These are phyloP conservation scores for Nitzschia putrida DNA, from an alignment of 108 stramenopile species.

Conservation along the genomic window DNA sequence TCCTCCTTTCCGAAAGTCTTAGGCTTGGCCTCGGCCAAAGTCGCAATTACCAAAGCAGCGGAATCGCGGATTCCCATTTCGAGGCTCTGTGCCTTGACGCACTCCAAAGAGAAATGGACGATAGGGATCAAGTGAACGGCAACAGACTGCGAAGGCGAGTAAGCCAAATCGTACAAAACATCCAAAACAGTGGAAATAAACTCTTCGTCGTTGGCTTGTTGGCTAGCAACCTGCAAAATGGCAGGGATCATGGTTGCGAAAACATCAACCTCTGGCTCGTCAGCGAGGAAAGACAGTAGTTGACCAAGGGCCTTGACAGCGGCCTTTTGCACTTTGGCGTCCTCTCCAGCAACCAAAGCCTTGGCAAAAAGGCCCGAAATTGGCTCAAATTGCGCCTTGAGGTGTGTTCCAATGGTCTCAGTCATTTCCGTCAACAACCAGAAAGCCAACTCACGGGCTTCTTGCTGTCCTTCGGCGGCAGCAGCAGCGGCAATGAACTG, in stretches of 20 bases:
- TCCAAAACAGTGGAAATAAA: slow-evolving; percentile 78
- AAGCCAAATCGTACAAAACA: slow-evolving; percentile 86
- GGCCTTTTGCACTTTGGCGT: slow-evolving; percentile 75
- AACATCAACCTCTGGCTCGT: slow-evolving; percentile 71
- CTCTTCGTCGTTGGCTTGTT: slow-evolving; percentile 73
- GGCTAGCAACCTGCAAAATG: slow-evolving; percentile 81
- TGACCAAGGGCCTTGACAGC: slow-evolving; percentile 82
- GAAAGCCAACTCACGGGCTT: slow-evolving; percentile 93
- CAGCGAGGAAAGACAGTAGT: slow-evolving; percentile 72
- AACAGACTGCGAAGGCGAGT: slow-evolving; percentile 60
- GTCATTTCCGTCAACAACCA: slow-evolving; percentile 91
- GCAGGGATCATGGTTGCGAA: slow-evolving; percentile 75
- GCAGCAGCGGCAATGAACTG: slow-evolving; percentile 75
- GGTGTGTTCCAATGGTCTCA: slow-evolving; percentile 84
- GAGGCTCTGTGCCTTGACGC: slow-evolving; percentile 57
- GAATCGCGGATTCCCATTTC: slow-evolving; percentile 87
- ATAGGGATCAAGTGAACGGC: slow-evolving; percentile 61
- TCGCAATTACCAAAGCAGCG: slow-evolving; percentile 89
- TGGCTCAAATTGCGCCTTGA: slow-evolving; percentile 74
- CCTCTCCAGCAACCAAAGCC: slow-evolving; percentile 59
- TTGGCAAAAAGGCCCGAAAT: slow-evolving; percentile 76
- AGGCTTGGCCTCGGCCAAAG: slow-evolving; percentile 91
- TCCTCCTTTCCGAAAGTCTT: slow-evolving; percentile 88
- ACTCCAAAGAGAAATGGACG: slow-evolving; percentile 65
- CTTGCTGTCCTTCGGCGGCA: slow-evolving; percentile 40